These are phyloP conservation scores for Zymoseptoria tritici DNA, from an alignment of 2,329 filamentous ascomycete genomes.

Conservation along the genomic window DNA sequence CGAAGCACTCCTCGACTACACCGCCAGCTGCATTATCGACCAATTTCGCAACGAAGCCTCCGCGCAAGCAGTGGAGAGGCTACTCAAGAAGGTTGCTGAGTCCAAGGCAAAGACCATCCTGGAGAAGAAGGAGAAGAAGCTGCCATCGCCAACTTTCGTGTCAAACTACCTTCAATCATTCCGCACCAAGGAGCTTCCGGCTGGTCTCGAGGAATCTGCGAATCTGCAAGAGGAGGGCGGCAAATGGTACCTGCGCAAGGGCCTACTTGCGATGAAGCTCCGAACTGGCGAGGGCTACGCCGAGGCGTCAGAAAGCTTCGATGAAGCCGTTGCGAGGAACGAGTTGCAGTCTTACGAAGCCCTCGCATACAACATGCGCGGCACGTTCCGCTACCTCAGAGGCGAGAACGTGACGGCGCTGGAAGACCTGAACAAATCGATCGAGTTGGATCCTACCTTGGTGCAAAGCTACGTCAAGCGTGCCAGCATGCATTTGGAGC, in stretches of 20 bases:
- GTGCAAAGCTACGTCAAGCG: conserved; percentile 99
- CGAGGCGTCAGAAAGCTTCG: conserved; percentile 77
- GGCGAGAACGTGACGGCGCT: conserved; percentile 81
- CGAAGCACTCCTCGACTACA: conserved; percentile 94
- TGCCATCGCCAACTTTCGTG: conserved; percentile 93
- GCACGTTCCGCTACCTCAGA: conserved; percentile 87
- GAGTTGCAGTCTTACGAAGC: conserved; percentile 78
- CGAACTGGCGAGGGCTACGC: conserved; percentile 89
- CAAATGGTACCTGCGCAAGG: conserved; percentile 77
- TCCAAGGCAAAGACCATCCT: conserved; percentile 87
- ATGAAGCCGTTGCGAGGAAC: conserved; percentile 75
- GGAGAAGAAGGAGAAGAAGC: conserved; percentile 68
- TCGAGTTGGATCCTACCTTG: conserved; percentile 78
- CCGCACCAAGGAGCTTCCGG: conserved; percentile 71
- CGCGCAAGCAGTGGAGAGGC: conserved; percentile 80
- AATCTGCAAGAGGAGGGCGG: conserved; percentile 72
- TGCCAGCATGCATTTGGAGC: conserved; percentile 93
- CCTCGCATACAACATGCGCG: conserved; percentile 90
- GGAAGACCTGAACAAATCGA: conserved; percentile 81
- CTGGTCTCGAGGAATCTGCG: conserved; percentile 72
- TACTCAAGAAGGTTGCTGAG: conserved; percentile 95
- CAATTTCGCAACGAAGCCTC: conserved; percentile 88
- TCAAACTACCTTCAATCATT: conserved; percentile 99
- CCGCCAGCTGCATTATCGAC: conserved; percentile 97
- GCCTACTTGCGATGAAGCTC: conserved; percentile 70